A percentile compares a stretch with the other conserved stretches of the same genome.
Evolutionary conservation across 768 basidiomycete species (phyloP).

Genomic region (Mycena chlorophos): DNA sequence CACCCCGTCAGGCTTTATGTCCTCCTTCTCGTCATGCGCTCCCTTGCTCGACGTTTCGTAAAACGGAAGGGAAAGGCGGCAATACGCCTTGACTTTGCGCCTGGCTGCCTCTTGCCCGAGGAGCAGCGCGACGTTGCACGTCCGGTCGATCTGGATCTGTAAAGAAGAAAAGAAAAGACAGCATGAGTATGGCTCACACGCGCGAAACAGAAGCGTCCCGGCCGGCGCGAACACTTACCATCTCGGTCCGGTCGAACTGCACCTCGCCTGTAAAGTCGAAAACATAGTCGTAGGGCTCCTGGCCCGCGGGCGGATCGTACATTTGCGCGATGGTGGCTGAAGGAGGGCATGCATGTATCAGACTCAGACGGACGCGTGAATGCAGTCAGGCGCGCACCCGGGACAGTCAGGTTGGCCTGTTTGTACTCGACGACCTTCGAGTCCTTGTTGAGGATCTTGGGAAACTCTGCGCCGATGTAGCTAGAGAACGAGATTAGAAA

Average conservation of each 20-base stretch:
- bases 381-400: constrained; percentile 45
- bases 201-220: background rate
- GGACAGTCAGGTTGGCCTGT: constrained; percentile 77
- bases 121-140: constrained; percentile 65
- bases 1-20: constrained; percentile 67
- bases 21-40: constrained; percentile 68
- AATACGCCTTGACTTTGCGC: constrained; percentile 75
- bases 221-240: constrained; percentile 49
- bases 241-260: constrained; percentile 70
- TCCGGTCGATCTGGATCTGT: constrained; percentile 78
- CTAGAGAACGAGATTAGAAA: too few species aligned
- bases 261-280: constrained; percentile 87
- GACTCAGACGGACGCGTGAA: constrained; percentile 5
- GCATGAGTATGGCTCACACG: background rate
- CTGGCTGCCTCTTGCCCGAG: constrained; percentile 79
- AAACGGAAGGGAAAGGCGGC: constrained; percentile 75
- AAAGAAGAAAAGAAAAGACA: constrained; percentile 10
- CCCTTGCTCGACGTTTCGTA: constrained; percentile 74
- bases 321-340: constrained; percentile 65
- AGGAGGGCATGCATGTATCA: constrained; percentile 18
- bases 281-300: constrained; percentile 72
- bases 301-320: constrained; percentile 72
- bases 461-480: constrained; percentile 78
- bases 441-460: constrained; percentile 63
- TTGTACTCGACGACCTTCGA: constrained; percentile 70